Conservation (phyloP, 176 grass and related monocot genomes). For the Avena sativa region DNA sequence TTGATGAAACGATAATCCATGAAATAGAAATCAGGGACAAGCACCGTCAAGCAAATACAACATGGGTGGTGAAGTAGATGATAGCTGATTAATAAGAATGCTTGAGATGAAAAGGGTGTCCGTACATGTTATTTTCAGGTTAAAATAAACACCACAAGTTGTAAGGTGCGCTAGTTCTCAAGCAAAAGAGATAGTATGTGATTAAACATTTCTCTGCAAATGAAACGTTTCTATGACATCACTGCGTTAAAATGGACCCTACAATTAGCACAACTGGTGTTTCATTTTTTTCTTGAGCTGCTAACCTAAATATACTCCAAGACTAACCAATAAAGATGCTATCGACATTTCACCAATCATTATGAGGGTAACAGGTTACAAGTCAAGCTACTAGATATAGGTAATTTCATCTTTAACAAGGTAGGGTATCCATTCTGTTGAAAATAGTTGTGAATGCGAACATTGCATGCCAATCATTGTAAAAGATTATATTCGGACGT, state of each 20-base stretch:
- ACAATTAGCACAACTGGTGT: not conserved
- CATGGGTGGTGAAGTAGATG: not conserved
- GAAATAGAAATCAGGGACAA: not conserved
- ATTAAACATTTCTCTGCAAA: not conserved
- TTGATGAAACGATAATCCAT: not conserved
- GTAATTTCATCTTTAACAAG: not conserved
- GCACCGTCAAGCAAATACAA: not conserved
- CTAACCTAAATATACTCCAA: not conserved
- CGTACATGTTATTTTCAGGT: not conserved
- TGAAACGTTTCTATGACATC: conserved; percentile 1
- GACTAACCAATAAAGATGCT: not conserved
- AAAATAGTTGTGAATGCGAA: not conserved
- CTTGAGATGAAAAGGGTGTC: not conserved
- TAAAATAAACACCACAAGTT: conserved; percentile 1
- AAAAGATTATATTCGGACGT: not conserved
- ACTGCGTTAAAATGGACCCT: conserved; percentile 1
- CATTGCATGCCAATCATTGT: not conserved
- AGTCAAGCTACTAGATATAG: not conserved
- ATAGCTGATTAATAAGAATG: conserved; percentile 1
- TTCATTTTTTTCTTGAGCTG: not conserved
- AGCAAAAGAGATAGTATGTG: not conserved
- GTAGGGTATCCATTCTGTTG: conserved; percentile 13
- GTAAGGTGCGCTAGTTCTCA: not conserved
- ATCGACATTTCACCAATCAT: too few relatives aligned
- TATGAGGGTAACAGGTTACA: not conserved